Evolutionary conservation across 2,329 filamentous ascomycete species (phyloP), one percentile per base, ranked within the genome.

Genomic region (Trichophaea hybrida): DNA sequence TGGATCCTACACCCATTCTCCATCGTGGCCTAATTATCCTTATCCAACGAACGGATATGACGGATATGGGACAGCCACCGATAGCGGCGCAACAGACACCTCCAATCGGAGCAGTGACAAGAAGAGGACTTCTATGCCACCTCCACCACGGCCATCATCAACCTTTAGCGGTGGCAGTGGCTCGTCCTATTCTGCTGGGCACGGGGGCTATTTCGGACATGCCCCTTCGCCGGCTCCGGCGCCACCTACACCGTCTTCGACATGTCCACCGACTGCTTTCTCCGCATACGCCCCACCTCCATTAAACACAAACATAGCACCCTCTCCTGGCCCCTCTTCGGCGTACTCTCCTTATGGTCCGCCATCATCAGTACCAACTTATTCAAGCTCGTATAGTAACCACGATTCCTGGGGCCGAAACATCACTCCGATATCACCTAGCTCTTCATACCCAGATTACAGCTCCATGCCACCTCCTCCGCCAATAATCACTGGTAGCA

Each of bases 201-300:
- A 49, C 33, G 46, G 57, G 43, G 50, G 56, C 31, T 64, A 64
- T 55, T 58, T 55, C 13, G 54, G 32, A 8, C 37, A 31, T 10
- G 50, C 61, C 24, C 43, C 63, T 7, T 61, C 63, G 2, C 50
- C 63, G 55, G 54, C 59, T 32, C 57, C 57, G 31, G 46, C 55
- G 10, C 49, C 61, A 7, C 61, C 63, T 12, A 58, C 46, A n/a
- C 63, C 61, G 32, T 54, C 61, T 6, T 59, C 63, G 15, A 65
- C 63, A 15, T 65, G 63, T 51, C 63, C 63, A 44, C 63, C 63
- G 37, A 50, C 57, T 17, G 40, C 51, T 8, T 60, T 58, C 15
- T 65, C 61, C 15, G 58, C 62, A 55, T 65, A 65, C 54, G 50
- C 63, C 31, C 63, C 63, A 52, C 63, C 63, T 35, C 63, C 63